A percentile compares a stretch with the other conserved stretches of the same genome.
Evolutionary conservation across 208 protist genomes (phyloP).

Genomic region (Trypanosoma lewisi): DNA sequence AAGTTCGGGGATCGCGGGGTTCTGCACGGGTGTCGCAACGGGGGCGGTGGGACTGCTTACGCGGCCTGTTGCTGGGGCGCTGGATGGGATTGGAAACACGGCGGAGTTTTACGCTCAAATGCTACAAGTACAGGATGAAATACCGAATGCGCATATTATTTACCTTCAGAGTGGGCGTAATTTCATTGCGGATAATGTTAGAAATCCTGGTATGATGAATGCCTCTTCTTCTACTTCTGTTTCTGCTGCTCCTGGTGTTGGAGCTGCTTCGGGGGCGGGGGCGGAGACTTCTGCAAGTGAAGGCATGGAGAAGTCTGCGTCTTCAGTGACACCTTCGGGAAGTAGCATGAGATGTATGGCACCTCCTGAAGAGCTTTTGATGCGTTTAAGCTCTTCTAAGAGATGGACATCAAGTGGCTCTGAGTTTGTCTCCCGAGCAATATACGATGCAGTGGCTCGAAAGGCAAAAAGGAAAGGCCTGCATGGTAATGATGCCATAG

Average conservation of each 20-base stretch:
- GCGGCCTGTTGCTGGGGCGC: slow-evolving; percentile 51
- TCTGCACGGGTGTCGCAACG: slow-evolving; percentile 46
- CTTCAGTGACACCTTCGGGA: not conserved
- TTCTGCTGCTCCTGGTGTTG: too few species aligned
- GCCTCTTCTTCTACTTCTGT: too few species aligned
- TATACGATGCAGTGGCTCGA: slow-evolving; percentile 2
- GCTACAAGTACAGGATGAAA: slow-evolving; percentile 18
- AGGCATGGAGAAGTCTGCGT: not conserved
- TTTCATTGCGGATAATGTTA: not conserved
- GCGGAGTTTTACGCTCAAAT: slow-evolving; percentile 55
- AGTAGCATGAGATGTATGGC: not conserved
- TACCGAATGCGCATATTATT: slow-evolving; percentile 1
- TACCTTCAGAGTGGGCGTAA: slow-evolving; percentile 27
- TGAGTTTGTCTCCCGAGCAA: slow-evolving; percentile 15
- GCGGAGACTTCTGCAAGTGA: not conserved
- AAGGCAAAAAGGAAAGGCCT: not conserved
- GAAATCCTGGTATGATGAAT: not conserved
- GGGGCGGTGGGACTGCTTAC: slow-evolving; percentile 61
- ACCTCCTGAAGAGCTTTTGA: not conserved
- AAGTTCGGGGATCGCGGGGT: slow-evolving; percentile 43
- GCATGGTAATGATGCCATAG: slow-evolving; percentile 20
- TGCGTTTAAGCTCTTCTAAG: not conserved
- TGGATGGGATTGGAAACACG: slow-evolving; percentile 54
- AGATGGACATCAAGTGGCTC: not conserved
- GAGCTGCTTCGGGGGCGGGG: too few species aligned